Evolutionary conservation across 352 stramenopile genomes (phyloP), one percentile per base, ranked within the genome.

Genomic region (Globisporangium paroecandrum): DNA sequence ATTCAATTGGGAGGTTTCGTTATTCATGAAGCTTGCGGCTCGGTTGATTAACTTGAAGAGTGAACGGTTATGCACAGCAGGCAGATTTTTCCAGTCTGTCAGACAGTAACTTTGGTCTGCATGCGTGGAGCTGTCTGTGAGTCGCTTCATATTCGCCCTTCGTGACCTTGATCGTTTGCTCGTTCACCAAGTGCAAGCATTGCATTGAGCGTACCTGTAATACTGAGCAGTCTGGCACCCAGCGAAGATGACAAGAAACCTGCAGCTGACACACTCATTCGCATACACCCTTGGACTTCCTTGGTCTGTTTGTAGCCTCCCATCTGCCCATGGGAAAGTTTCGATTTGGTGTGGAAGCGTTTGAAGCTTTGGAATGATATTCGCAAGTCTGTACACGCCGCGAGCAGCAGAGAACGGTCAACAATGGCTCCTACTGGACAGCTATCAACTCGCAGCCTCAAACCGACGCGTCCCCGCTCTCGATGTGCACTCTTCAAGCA

Each of bases 231-330:
- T n/a, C 54, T 43, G 6, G 5, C 1, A 38, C 20, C 15, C 4
- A 58, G 29, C 5, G 53, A 7, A 24, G 6, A 41, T 10, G 6
- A 41, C 25, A n/a, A 59, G 7, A 41, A n/a, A 13, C 53, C 29
- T 36, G 0, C 10, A 13, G n/a, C 24, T 36, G 4, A 7, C 12
- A 24, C 13, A 41, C 54, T 41, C 22, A 18, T n/a, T 32, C 6
- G 3, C 15, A 51, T n/a, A 6, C 25, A 25, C 1, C 8, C 27
- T 18, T 20, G 24, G 2, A 34, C 22, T 34, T 41, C 15, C 58
- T 29, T 43, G 27, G 36, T 54, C 36, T 51, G 58, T 63, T 18
- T 63, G 36, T 7, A 63, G 58, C 22, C 29, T 63, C 58, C 32
- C 22, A 63, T 15, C 22, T 38, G 38, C 18, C 36, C 24, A 18